Base-by-base conservation (phyloP, 2,329 filamentous ascomycete species). In the Tolypocladium amazonense region DNA sequence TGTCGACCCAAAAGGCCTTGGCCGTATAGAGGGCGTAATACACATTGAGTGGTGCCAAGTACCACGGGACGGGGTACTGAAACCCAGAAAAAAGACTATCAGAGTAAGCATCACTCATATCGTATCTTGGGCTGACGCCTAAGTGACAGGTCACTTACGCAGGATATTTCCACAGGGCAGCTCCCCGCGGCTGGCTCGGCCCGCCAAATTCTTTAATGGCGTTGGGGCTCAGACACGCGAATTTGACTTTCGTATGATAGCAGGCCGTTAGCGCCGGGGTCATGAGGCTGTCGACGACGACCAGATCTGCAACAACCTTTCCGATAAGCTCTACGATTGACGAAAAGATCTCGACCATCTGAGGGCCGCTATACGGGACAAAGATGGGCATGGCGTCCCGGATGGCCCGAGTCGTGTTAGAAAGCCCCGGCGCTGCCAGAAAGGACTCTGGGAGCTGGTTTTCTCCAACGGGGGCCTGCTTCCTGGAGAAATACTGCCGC, bases 61-160 rank as follows among this genome's bases (percentile, higher is more conserved):
- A 68, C 71, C 69, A 76, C 1, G 79, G 79, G 0, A 82, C 68
- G 4, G 79, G 79, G 59, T 75, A 81, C 0, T 72, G 64, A 37
- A 75, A 77, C 5, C 72, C 77, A 0, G 79, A 78, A 18, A 74
- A 75, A 0, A 75, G 71, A 15, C 78, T 79, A 23, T 14, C 18
- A 25, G 9, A 20, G 20, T 27, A 6, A 25, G 43, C 39, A 43
- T n/a, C 39, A n/a, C 14, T 4, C 38, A 11, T 15, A 38, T 37
- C 12, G 50, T 55, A 35, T 15, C n/a, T n/a, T n/a, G 33, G 6
- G 20, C 3, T 8, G 7, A 43, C 20, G 20, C 14, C 6, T 4
- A 5, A 18, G 20, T 5, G 25, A 25, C 4, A 9, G 14, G 25
- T 18, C 1, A 72, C 73, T 66, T 62, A 76, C 74, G 68, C 64